phyloP scores from a whole-genome alignment of 2,329 filamentous ascomycete species.

The Chrysoporthe deuterocubensis region DNA sequence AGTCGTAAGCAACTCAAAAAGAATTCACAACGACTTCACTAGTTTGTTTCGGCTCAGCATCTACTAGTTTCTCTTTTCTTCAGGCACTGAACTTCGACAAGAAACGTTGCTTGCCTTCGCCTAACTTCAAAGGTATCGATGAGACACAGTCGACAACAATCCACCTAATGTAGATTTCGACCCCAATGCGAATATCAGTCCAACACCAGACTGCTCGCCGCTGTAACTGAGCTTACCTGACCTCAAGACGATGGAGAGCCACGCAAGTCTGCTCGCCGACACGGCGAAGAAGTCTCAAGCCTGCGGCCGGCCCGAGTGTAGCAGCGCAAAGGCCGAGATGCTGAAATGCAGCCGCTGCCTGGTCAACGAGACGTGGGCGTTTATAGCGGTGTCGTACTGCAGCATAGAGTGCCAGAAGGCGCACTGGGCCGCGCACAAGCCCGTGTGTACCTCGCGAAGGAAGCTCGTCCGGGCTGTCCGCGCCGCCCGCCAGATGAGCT shows the following conservation, averaged over 20 bases:
- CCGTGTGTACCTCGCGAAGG: neutral
- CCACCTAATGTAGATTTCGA: too few species aligned
- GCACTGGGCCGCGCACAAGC: neutral
- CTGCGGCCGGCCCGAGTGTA: neutral
- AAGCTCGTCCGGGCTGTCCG: neutral
- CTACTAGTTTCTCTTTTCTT: too few species aligned
- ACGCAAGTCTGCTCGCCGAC: neutral
- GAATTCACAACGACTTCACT: too few species aligned
- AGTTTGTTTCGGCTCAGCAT: too few species aligned
- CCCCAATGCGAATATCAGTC: too few species aligned
- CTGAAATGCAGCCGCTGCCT: constrained; percentile 2
- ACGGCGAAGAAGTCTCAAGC: neutral
- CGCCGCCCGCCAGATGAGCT: neutral
- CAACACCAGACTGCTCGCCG: too few species aligned
- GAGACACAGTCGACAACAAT: too few species aligned
- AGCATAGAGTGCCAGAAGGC: neutral
- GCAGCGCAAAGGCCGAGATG: neutral
- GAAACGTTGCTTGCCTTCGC: too few species aligned
- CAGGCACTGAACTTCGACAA: too few species aligned
- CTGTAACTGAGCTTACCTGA: too few species aligned
- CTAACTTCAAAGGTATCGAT: too few species aligned
- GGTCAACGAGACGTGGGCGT: neutral
- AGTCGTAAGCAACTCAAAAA: too few species aligned
- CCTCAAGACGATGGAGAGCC: neutral
- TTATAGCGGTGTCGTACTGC: neutral